Evolutionary conservation across 75 land plant species (phyloP).

Genomic region (Selaginella tamariscina): DNA sequence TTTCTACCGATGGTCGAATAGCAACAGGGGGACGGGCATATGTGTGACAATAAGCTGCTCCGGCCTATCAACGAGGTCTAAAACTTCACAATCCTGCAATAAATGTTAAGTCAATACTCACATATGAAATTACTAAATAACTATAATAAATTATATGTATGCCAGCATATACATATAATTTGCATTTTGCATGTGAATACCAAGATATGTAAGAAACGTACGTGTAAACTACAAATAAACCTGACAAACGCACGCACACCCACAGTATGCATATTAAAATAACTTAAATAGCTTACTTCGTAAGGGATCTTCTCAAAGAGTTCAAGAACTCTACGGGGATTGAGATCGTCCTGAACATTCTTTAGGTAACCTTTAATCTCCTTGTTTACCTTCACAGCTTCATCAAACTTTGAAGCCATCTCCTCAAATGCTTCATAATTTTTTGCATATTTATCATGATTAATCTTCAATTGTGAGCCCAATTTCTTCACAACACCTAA

Average conservation of each 20-base stretch:
- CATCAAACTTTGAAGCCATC: slow-evolving; percentile 25
- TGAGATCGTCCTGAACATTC: slow-evolving; percentile 38
- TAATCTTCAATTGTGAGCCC: slow-evolving; percentile 30
- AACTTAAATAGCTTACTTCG: slow-evolving; percentile 44
- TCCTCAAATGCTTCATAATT: slow-evolving; percentile 36
- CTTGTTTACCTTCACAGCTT: slow-evolving; percentile 53
- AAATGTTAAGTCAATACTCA: background rate
- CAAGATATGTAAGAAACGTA: too few species aligned
- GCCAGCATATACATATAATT: too few species aligned
- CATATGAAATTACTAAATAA: too few species aligned
- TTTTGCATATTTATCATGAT: slow-evolving; percentile 62
- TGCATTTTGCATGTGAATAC: too few species aligned
- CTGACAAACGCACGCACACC: too few species aligned
- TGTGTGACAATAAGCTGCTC: slow-evolving; percentile 80
- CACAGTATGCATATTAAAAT: background rate
- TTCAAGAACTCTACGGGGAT: slow-evolving; percentile 49
- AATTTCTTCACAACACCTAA: slow-evolving; percentile 67
- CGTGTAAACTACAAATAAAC: too few species aligned
- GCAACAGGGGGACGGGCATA: slow-evolving; percentile 64
- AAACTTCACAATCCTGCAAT: slow-evolving; percentile 77
- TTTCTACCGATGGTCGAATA: slow-evolving; percentile 71
- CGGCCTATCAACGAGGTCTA: slow-evolving; percentile 67
- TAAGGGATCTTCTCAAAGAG: slow-evolving; percentile 61
- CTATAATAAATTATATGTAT: too few species aligned
- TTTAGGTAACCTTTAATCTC: slow-evolving; percentile 36